phyloP scores from a whole-genome alignment of 768 basidiomycete species.

The Cantharellus anzutake region DNA sequence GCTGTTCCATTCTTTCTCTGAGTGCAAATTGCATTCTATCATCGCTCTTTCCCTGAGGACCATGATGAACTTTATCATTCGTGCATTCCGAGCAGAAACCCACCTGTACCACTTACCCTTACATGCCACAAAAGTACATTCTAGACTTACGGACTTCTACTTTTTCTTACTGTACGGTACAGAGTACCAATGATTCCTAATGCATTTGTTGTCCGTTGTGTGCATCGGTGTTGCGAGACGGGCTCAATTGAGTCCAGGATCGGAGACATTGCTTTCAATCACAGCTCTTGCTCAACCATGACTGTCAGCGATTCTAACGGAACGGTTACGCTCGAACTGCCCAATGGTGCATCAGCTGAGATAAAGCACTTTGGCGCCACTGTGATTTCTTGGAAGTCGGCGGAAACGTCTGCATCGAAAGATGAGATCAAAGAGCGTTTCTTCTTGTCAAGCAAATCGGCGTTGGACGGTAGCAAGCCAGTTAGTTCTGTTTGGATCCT shows the following conservation, averaged over 20 bases:
- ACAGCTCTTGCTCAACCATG: not conserved
- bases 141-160: too few relatives aligned
- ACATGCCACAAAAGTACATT: too few relatives aligned
- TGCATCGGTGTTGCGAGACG: too few relatives aligned
- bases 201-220: too few relatives aligned
- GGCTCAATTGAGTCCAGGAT: too few relatives aligned
- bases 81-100: too few relatives aligned
- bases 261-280: too few relatives aligned
- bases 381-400: slow-evolving; percentile 66
- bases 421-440: slow-evolving; percentile 39
- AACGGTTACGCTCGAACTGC: not conserved
- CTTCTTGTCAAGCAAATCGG: slow-evolving; percentile 66
- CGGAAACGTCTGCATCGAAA: slow-evolving; percentile 17
- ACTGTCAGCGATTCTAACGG: slow-evolving; percentile 39
- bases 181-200: too few relatives aligned
- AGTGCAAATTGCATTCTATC: not conserved
- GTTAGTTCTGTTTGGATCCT: slow-evolving; percentile 22
- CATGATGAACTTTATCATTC: too few relatives aligned
- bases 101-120: too few relatives aligned
- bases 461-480: slow-evolving; percentile 64
- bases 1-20: not conserved
- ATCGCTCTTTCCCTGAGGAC: too few relatives aligned
- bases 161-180: too few relatives aligned
- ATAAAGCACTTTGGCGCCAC: slow-evolving; percentile 72
- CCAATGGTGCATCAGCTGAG: slow-evolving; percentile 15